Conservation (phyloP, 1,284 basidiomycete species). For the Marasmius tenuissimus region DNA sequence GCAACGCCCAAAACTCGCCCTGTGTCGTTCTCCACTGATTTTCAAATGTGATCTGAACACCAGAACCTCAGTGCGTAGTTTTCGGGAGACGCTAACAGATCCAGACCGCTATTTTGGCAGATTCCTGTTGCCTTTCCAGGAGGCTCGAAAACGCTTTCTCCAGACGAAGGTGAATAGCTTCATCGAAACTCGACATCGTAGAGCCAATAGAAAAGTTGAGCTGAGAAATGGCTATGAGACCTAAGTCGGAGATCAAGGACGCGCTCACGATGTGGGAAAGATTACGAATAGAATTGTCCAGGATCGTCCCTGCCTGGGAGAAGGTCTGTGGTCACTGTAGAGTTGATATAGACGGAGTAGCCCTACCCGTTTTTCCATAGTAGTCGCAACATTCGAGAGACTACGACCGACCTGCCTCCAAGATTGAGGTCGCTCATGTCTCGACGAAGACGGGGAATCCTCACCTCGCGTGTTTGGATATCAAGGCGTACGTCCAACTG, state of each 20-base stretch:
- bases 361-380: background rate
- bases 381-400: background rate
- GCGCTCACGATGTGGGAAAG: background rate
- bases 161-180: background rate
- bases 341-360: too few species aligned
- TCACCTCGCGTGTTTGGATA: background rate
- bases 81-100: background rate
- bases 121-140: constrained; percentile 1
- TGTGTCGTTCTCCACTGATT: constrained; percentile 8
- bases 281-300: too few species aligned
- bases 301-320: too few species aligned
- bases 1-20: constrained; percentile 7
- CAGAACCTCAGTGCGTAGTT: background rate
- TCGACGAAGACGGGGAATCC: background rate
- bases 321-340: too few species aligned
- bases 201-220: background rate
- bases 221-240: background rate
- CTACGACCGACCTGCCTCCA: background rate
- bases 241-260: background rate
- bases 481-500: background rate
- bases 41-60: background rate
- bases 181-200: constrained; percentile 1
- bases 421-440: background rate
- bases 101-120: background rate
- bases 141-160: background rate